phyloP scores from a whole-genome alignment of 352 stramenopile genomes.

The Pythium rishiriense region DNA sequence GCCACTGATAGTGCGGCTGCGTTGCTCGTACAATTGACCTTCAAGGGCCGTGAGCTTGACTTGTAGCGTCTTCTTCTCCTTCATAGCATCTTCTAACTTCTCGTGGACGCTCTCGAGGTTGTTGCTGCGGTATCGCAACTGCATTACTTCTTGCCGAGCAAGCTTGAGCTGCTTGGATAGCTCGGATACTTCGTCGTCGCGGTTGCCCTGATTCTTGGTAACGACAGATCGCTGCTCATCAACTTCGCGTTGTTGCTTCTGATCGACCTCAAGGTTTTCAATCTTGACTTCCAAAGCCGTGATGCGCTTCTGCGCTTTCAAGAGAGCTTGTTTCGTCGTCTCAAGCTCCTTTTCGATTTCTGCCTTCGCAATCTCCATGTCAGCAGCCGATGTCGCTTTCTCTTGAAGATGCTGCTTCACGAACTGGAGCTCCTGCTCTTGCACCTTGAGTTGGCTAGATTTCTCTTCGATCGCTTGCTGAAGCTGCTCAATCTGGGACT shows the following conservation, averaged over 20 bases:
- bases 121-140: conserved; percentile 82
- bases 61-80: conserved; percentile 76
- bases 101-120: conserved; percentile 71
- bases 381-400: conserved; percentile 17
- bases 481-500: conserved; percentile 29
- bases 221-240: conserved; percentile 30
- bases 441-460: conserved; percentile 22
- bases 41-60: conserved; percentile 81
- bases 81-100: conserved; percentile 66
- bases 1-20: conserved; percentile 61
- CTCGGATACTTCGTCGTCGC: conserved; percentile 50
- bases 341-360: conserved; percentile 31
- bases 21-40: conserved; percentile 77
- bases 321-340: conserved; percentile 29
- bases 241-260: conserved; percentile 15
- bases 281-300: conserved; percentile 50
- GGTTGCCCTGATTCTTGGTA: conserved; percentile 24
- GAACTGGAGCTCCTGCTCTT: conserved; percentile 34
- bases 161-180: conserved; percentile 77
- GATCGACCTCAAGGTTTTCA: conserved; percentile 31
- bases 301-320: conserved; percentile 33
- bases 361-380: conserved; percentile 18
- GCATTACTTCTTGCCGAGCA: conserved; percentile 79
- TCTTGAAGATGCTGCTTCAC: conserved; percentile 30
- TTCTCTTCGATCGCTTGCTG: conserved; percentile 25